Percentiles rank a stretch among this genome's conserved stretches.
These are phyloP conservation scores for Daedaleopsis sinensis DNA, from an alignment of 768 basidiomycete species.

Conservation along the genomic window DNA sequence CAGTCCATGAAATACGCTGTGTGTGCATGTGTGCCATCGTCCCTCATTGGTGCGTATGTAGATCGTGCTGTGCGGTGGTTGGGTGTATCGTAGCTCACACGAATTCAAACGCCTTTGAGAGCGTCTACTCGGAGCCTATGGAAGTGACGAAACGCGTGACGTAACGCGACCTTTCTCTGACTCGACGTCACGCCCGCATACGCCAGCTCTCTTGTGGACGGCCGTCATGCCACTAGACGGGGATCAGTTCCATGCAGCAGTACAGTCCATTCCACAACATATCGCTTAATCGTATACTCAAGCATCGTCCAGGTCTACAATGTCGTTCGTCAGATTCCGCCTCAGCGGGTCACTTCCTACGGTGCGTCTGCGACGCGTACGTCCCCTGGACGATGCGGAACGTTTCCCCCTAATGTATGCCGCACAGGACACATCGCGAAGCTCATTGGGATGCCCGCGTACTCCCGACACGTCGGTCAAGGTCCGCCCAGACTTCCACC, in stretches of 20 bases:
- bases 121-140: neutral
- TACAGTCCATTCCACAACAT: neutral
- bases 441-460: constrained; percentile 75
- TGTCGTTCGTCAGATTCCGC: constrained; percentile 70
- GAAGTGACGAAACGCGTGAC: constrained; percentile 1
- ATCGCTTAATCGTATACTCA: neutral
- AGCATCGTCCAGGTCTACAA: constrained; percentile 61
- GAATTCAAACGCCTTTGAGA: neutral
- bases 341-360: constrained; percentile 72
- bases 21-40: too few species aligned
- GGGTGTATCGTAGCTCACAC: too few species aligned
- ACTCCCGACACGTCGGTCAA: constrained; percentile 84
- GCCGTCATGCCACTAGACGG: constrained; percentile 10
- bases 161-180: constrained; percentile 1
- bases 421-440: constrained; percentile 77
- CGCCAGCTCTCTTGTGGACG: neutral
- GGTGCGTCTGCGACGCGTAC: constrained; percentile 41
- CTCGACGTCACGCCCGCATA: neutral
- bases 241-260: constrained; percentile 17
- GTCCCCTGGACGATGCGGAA: constrained; percentile 3
- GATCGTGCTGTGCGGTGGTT: too few species aligned
- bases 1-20: too few species aligned
- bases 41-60: too few species aligned
- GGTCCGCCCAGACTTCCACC: constrained; percentile 43
- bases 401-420: neutral